phyloP scores from a whole-genome alignment of 495 filamentous ascomycete species.

The Penicillium subrubescens region DNA sequence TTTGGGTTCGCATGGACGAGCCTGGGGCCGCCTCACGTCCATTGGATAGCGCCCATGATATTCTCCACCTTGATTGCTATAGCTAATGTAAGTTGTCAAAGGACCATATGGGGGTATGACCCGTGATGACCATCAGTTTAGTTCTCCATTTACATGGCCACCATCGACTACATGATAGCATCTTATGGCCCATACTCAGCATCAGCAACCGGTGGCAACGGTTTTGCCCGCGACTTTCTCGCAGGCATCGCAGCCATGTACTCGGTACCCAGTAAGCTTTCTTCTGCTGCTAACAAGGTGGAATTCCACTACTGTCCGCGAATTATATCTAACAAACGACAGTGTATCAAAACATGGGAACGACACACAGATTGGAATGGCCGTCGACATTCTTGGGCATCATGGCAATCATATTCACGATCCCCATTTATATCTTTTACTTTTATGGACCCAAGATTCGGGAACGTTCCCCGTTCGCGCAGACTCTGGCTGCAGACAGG shows the following conservation, averaged over 20 bases:
- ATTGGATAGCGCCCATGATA: conserved; percentile 66
- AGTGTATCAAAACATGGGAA: conserved; percentile 42
- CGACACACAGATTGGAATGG: conserved; percentile 37
- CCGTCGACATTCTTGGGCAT: conserved; percentile 44
- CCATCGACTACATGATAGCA: conserved; percentile 83
- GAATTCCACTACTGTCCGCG: too few relatives aligned
- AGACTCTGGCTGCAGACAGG: conserved; percentile 29
- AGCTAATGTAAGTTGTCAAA: conserved; percentile 58
- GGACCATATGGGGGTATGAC: too few relatives aligned
- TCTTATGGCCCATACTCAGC: conserved; percentile 77
- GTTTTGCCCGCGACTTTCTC: conserved; percentile 52
- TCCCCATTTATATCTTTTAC: conserved; percentile 54
- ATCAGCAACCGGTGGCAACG: conserved; percentile 76
- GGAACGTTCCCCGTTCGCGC: conserved; percentile 48
- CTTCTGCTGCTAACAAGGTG: not conserved
- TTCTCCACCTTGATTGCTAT: conserved; percentile 64
- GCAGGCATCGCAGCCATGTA: conserved; percentile 54
- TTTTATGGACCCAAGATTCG: conserved; percentile 48
- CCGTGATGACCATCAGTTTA: too few relatives aligned
- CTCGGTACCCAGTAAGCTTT: conserved; percentile 38
- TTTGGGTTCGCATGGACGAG: conserved; percentile 71
- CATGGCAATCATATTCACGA: conserved; percentile 48
- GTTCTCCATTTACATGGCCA: conserved; percentile 77
- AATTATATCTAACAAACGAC: not conserved
- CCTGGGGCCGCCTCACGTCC: conserved; percentile 59